Conservation (phyloP, 371 early-diverging fungal genomes). For the Lichtheimia corymbifera region DNA sequence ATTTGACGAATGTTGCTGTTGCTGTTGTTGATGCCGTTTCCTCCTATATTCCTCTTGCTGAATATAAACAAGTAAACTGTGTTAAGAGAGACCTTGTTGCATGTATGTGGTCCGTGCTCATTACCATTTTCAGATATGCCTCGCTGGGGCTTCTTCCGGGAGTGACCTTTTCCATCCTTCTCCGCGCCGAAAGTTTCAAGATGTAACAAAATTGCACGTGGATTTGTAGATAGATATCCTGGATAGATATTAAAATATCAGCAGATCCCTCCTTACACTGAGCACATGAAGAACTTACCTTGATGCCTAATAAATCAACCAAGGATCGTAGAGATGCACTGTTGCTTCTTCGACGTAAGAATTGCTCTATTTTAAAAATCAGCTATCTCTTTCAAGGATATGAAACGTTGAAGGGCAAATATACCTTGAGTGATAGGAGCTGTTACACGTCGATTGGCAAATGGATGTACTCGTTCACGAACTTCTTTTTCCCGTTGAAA, state of each 20-base stretch:
- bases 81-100: no score
- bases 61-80: no score
- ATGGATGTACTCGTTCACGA: conserved; percentile 38
- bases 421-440: conserved; percentile 56
- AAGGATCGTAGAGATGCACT: conserved; percentile 49
- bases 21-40: no score
- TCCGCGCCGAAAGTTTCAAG: conserved; percentile 47
- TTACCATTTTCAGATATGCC: conserved; percentile 38
- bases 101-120: no score
- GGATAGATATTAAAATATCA: not conserved
- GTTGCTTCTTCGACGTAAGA: conserved; percentile 51
- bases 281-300: conserved; percentile 25
- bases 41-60: no score
- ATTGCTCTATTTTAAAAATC: conserved; percentile 35
- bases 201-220: conserved; percentile 59
- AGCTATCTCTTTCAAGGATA: not conserved
- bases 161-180: conserved; percentile 45
- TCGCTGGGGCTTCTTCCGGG: conserved; percentile 41
- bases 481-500: conserved; percentile 46
- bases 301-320: conserved; percentile 50
- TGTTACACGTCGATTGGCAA: conserved; percentile 44
- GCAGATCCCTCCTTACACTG: not conserved
- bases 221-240: conserved; percentile 55
- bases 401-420: not conserved
- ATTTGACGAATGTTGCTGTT: no score